phyloP scores from a whole-genome alignment of 352 stramenopile species.

The Stramenopiles sp. region DNA sequence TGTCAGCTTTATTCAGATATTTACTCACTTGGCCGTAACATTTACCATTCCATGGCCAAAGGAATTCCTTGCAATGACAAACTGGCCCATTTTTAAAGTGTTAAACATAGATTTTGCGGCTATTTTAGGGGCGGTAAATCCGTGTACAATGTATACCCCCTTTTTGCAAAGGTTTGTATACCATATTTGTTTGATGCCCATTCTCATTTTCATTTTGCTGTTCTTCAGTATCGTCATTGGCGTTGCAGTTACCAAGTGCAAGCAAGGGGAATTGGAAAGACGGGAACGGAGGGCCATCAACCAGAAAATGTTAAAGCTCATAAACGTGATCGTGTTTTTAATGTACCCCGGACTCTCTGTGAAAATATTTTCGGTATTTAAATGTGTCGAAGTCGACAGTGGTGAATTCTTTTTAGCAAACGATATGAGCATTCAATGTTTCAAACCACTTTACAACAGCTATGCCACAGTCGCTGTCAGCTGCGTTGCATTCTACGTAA shows the following conservation, averaged over 20 bases:
- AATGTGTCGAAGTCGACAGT: not conserved
- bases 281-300: no score
- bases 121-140: not conserved
- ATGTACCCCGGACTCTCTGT: constrained; percentile 7
- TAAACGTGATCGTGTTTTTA: not conserved
- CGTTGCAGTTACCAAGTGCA: no score
- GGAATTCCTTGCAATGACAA: not conserved
- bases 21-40: constrained; percentile 3
- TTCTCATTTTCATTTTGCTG: no score
- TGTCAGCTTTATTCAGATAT: not conserved
- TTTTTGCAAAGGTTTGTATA: no score
- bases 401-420: not conserved
- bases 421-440: not conserved
- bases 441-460: not conserved
- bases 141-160: no score
- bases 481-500: not conserved
- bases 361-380: not conserved
- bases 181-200: no score
- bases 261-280: no score
- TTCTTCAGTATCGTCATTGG: no score
- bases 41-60: constrained; percentile 10
- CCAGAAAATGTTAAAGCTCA: no score
- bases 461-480: not conserved
- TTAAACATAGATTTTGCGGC: not conserved
- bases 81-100: not conserved